Percentiles rank a stretch among this genome's conserved stretches.
Evolutionary conservation across 148 eudicot genomes (phyloP).

Genomic region (Cornus suecica): DNA sequence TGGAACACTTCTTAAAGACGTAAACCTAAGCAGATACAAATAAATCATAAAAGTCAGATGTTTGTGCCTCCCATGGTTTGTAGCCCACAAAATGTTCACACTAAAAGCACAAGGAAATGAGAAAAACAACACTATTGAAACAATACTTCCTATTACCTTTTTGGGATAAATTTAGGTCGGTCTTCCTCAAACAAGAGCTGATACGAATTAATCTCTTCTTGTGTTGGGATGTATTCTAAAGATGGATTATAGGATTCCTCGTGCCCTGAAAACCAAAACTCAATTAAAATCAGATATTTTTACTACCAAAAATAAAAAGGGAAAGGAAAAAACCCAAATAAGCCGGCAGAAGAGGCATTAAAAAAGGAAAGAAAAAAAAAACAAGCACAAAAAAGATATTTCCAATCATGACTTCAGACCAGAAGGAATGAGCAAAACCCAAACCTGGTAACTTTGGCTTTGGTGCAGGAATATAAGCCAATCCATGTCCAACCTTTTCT

Average conservation of each 20-base stretch:
- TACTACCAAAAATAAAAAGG: too few relatives aligned
- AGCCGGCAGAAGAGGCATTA: too few relatives aligned
- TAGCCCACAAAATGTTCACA: neutral
- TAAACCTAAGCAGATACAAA: slow-evolving; percentile 41
- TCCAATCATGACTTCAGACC: neutral
- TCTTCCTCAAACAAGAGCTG: slow-evolving; percentile 92
- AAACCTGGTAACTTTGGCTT: slow-evolving; percentile 85
- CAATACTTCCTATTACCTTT: slow-evolving; percentile 40
- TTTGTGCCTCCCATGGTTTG: neutral
- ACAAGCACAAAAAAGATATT: neutral
- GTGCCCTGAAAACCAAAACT: slow-evolving; percentile 50
- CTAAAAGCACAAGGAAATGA: neutral
- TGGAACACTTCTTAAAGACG: slow-evolving; percentile 82
- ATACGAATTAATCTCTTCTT: slow-evolving; percentile 84
- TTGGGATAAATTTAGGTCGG: slow-evolving; percentile 88
- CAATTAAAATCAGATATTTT: neutral
- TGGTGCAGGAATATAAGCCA: slow-evolving; percentile 91
- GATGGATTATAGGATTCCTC: slow-evolving; percentile 95
- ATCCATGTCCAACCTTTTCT: slow-evolving; percentile 64
- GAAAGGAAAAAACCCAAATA: too few relatives aligned
- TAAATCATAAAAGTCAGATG: neutral
- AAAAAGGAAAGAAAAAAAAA: too few relatives aligned
- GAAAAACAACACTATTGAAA: neutral
- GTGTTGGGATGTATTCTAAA: slow-evolving; percentile 79
- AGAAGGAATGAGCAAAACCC: slow-evolving; percentile 6